These are phyloP conservation scores for Dalechampia spathulata DNA, from an alignment of 441 rosid species.

Conservation along the genomic window DNA sequence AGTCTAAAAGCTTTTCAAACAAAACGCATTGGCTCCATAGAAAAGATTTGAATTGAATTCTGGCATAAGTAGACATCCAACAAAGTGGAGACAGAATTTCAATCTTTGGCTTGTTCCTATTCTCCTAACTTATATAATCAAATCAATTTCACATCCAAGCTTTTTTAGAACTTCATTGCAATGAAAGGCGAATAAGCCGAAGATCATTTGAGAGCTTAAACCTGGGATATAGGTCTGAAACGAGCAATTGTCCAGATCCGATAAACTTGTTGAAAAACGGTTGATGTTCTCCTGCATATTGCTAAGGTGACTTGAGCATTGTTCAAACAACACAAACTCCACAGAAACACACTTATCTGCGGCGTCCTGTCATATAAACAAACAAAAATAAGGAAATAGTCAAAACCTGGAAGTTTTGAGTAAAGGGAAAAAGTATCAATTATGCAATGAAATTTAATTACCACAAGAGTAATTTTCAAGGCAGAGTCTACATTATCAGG, in stretches of 20 bases:
- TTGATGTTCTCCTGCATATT: conserved; percentile 43
- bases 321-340: conserved; percentile 68
- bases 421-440: background rate
- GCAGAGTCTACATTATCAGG: conserved; percentile 38
- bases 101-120: background rate
- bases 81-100: background rate
- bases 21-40: background rate
- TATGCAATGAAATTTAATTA: conserved; percentile 5
- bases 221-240: conserved; percentile 61
- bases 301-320: conserved; percentile 38
- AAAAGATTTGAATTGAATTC: too few relatives aligned
- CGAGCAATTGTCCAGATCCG: conserved; percentile 87
- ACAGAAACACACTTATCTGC: conserved; percentile 70
- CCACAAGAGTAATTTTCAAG: conserved; percentile 49
- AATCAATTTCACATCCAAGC: background rate
- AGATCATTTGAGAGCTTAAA: conserved; percentile 14
- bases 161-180: background rate
- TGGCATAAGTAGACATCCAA: background rate
- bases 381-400: background rate
- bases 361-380: conserved; percentile 48
- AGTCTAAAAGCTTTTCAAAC: background rate
- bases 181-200: background rate
- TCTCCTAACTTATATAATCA: background rate
- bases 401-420: background rate
- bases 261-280: conserved; percentile 42